Evolutionary conservation across 2,329 filamentous ascomycete species (phyloP), one percentile per base, ranked within the genome.

Genomic region (Ascochyta fabae): DNA sequence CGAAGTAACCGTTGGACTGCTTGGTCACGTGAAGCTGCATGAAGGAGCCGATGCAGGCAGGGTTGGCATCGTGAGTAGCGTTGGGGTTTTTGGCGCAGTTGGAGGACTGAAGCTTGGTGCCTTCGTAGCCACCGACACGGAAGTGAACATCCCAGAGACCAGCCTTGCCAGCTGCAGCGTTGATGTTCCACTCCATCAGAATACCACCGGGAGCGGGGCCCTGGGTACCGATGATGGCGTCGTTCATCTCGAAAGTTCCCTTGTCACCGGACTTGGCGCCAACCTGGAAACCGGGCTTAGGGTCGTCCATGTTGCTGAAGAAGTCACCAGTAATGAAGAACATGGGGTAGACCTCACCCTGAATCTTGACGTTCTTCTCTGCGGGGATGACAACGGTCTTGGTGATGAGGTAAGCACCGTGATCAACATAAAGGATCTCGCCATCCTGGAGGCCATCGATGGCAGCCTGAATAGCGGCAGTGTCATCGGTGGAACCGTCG

Each of bases 101-200:
- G 74, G 91, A 83, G 16, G 88, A 89, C 77, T 96, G 91, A 15
- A 98, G 84, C 62, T 90, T 78, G 26, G 93, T 96, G 57, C 94
- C 94, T 4, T 90, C 88, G 50, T 88, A 88, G 39, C 95, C 95
- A 67, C 92, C 94, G 66, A 99, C 86, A 70, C 95, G 91, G 79
- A 95, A 89, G 81, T 99, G 95, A n/a, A 93, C 88, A 69, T 99
- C 95, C 91, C 93, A 99, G 77, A 97, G 87, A 59, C 87, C 94
- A 19, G 87, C 88, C 1, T 86, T 84, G 42, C 91, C 92, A 54
- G 88, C 83, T 76, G 81, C 64, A 3, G 83, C 74, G 39, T 86
- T 86, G 38, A 96, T 81, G 77, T 97, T 97, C 90, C 92, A 97
- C 75, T 97, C 85, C 79, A 97, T 87, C 72, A 97, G 84, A 69